phyloP scores from a whole-genome alignment of 2,329 filamentous ascomycete genomes.

The Stagonosporopsis cucurbitacearum region DNA sequence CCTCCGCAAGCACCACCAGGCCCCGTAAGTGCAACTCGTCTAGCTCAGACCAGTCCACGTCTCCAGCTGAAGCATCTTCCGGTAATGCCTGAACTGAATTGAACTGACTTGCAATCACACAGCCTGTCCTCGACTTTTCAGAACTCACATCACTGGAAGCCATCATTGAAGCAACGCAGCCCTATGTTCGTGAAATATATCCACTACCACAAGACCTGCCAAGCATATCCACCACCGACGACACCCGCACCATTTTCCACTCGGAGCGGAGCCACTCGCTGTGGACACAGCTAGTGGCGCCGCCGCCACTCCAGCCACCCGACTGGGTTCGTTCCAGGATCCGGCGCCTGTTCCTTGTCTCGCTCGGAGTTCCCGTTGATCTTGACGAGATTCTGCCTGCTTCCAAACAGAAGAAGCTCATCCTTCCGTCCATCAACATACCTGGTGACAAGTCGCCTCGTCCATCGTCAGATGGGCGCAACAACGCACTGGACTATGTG shows the following conservation, averaged over 20 bases:
- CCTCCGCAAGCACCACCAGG: slow-evolving; percentile 52
- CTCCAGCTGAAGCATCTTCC: slow-evolving; percentile 32
- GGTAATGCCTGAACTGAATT: slow-evolving; percentile 31
- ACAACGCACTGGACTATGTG: slow-evolving; percentile 46
- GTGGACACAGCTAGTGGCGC: slow-evolving; percentile 95
- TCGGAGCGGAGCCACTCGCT: slow-evolving; percentile 87
- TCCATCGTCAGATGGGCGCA: slow-evolving; percentile 48
- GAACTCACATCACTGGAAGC: slow-evolving; percentile 65
- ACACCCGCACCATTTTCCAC: slow-evolving; percentile 59
- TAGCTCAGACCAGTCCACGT: slow-evolving; percentile 39
- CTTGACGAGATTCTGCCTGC: slow-evolving; percentile 96
- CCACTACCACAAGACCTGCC: slow-evolving; percentile 53
- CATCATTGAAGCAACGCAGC: slow-evolving; percentile 65
- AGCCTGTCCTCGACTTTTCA: slow-evolving; percentile 74
- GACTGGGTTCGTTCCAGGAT: slow-evolving; percentile 98
- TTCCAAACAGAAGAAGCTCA: slow-evolving; percentile 96
- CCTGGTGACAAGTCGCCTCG: slow-evolving; percentile 47
- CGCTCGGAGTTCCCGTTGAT: slow-evolving; percentile 92
- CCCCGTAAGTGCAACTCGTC: slow-evolving; percentile 56
- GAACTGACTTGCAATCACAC: slow-evolving; percentile 37
- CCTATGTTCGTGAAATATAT: slow-evolving; percentile 69
- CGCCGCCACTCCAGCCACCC: slow-evolving; percentile 90
- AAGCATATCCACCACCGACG: slow-evolving; percentile 49
- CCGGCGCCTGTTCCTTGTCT: slow-evolving; percentile 91
- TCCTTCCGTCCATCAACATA: slow-evolving; percentile 77